phyloP scores from a whole-genome alignment of 495 filamentous ascomycete genomes.

The Pyrenula massariospora region DNA sequence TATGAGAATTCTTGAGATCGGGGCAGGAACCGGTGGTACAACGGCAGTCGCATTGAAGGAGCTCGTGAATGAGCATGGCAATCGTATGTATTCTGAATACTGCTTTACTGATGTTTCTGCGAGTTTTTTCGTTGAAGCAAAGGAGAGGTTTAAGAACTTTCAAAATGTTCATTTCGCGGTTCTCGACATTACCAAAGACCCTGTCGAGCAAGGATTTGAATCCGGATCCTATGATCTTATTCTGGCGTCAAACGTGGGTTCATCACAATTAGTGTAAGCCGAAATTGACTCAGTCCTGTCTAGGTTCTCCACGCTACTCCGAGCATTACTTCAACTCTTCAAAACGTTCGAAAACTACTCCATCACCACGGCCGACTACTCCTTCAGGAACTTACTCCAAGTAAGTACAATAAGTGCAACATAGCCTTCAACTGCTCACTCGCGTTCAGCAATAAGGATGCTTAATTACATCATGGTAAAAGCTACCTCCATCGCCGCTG shows the following conservation, averaged over 20 bases:
- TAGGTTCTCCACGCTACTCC: no score
- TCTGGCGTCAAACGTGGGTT: conserved; percentile 3
- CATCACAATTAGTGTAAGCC: no score
- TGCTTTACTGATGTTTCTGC: conserved; percentile 31
- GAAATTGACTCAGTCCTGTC: no score
- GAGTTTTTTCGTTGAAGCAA: conserved; percentile 24
- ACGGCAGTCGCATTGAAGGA: conserved; percentile 1
- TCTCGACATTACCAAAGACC: conserved; percentile 3
- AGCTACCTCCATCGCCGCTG: no score
- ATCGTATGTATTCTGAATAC: conserved; percentile 19
- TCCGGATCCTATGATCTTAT: conserved; percentile 16
- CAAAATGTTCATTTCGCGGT: conserved; percentile 10
- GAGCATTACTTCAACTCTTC: no score
- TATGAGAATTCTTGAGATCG: conserved; percentile 24
- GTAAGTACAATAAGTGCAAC: no score
- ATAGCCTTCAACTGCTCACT: no score
- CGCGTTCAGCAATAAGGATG: no score
- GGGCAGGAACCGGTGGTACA: conserved; percentile 23
- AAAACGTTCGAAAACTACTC: not conserved
- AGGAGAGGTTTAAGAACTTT: conserved; percentile 16
- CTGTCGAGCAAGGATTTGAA: conserved; percentile 18
- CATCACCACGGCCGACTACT: not conserved
- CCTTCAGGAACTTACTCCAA: not conserved
- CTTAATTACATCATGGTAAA: no score
- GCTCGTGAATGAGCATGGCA: conserved; percentile 5